Base-by-base conservation (phyloP, 169 alveolate genomes). In the Eimeria acervulina region DNA sequence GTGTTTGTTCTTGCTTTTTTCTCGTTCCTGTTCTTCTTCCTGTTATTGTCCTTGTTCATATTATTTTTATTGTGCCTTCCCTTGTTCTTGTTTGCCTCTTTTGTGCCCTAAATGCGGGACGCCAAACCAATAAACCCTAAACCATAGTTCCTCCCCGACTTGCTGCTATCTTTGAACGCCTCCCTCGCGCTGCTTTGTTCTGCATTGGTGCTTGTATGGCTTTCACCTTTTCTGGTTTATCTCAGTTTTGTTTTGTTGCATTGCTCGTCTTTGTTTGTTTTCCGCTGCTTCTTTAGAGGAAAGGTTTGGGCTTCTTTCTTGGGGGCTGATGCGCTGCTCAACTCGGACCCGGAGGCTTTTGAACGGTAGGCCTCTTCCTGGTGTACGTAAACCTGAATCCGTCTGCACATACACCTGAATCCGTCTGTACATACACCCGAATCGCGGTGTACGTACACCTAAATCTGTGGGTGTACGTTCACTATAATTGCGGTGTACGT, bases 321-420 rank as follows among this genome's bases (percentile, higher is more conserved):
- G 1, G 87, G 85, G 51, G 68, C 85, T 0, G 85, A 89, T 26
- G 72, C n/a, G 26, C 51, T 68, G 8, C 80, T 61, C 47, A 44
- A 66, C n/a, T 63, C 95, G 21, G 81, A 89, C 51, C 95, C 95
- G 12, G 72, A 47, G 26, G 72, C 80, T 2, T 89, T 89, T 38
- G 87, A 89, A n/a, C 38, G 84, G 95, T 61, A 38, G 26, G 93
- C 15, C 26, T 47, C 6, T 42, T 38, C 6, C 36, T 1, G 47
- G 40, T 52, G 78, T 28, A 68, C 23, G 40, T 33, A 68, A 38
- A 68, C 80, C 47, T 19, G 51, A 33, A n/a, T n/a, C n/a, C n/a
- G n/a, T n/a, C n/a, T n/a, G n/a, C n/a, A n/a, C n/a, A n/a, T n/a
- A n/a, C 36, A 28, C 31, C 42, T 23, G 26, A 12, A 15, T n/a